Evolutionary conservation across 192 early-diverging fungal species (phyloP).

Genomic region (Coemansia sp.): DNA sequence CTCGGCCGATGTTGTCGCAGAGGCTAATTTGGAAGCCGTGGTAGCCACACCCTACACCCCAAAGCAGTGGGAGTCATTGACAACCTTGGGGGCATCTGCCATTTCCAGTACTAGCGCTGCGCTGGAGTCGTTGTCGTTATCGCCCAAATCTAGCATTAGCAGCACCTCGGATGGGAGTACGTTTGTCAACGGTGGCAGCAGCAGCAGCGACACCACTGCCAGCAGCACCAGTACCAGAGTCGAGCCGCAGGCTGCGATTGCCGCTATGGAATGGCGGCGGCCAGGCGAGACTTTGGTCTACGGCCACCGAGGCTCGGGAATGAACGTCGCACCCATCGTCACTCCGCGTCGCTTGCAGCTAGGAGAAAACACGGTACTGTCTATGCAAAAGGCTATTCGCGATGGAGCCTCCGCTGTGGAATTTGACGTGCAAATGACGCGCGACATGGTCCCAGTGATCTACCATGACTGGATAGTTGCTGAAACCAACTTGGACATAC

Average conservation of each 20-base stretch:
- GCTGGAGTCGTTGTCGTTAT: background rate
- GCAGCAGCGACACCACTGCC: background rate
- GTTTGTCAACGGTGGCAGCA: background rate
- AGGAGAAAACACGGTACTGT: constrained; percentile 91
- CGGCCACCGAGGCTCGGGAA: constrained; percentile 90
- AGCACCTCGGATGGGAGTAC: background rate
- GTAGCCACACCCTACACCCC: constrained; percentile 42
- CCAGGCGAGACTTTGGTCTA: constrained; percentile 62
- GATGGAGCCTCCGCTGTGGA: constrained; percentile 89
- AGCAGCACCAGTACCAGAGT: background rate
- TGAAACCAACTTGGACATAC: constrained; percentile 72
- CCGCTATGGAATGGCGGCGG: constrained; percentile 23
- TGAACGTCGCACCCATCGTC: constrained; percentile 63
- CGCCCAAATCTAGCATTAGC: background rate
- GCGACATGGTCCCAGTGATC: constrained; percentile 82
- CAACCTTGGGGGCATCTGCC: background rate
- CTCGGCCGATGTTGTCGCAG: constrained; percentile 36
- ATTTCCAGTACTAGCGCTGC: too few species aligned
- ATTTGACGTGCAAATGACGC: constrained; percentile 95
- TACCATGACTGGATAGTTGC: constrained; percentile 94
- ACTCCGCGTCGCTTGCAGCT: constrained; percentile 71
- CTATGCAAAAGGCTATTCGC: constrained; percentile 81
- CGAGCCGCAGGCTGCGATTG: constrained; percentile 6
- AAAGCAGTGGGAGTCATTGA: constrained; percentile 5
- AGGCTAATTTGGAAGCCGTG: constrained; percentile 40